phyloP scores from a whole-genome alignment of 2,329 filamentous ascomycete genomes.

The Pseudocercospora vitis region DNA sequence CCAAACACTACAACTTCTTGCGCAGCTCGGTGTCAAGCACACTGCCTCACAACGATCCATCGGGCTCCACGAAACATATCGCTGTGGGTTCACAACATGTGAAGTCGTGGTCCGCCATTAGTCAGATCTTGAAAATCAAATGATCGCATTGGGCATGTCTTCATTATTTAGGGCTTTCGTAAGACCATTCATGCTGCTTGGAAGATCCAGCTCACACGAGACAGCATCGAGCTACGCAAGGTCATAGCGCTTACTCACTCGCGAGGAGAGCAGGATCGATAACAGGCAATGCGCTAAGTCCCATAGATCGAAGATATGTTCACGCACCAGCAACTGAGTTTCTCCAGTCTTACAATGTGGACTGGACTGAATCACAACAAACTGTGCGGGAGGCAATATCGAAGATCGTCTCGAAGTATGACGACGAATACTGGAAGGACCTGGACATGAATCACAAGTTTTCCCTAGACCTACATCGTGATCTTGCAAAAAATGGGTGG shows the following conservation, averaged over 20 bases:
- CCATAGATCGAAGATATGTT: background rate
- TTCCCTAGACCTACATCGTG: conserved; percentile 44
- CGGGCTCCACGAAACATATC: too few relatives aligned
- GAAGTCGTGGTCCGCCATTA: too few relatives aligned
- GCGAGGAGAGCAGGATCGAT: too few relatives aligned
- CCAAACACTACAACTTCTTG: too few relatives aligned
- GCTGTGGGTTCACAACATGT: too few relatives aligned
- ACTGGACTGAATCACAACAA: conserved; percentile 44
- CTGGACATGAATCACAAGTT: conserved; percentile 46
- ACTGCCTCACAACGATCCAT: too few relatives aligned
- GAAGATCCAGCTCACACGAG: background rate
- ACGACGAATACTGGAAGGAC: conserved; percentile 46
- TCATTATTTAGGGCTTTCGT: background rate
- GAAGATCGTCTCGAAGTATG: conserved; percentile 46
- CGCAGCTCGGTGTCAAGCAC: too few relatives aligned
- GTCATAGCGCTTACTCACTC: background rate
- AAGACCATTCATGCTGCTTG: background rate
- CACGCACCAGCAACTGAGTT: conserved; percentile 33
- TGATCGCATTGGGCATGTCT: conserved; percentile 2
- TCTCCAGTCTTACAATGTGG: conserved; percentile 35
- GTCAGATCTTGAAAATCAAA: too few relatives aligned
- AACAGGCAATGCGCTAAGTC: background rate
- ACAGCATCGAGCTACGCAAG: background rate
- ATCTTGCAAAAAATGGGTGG: conserved; percentile 46
- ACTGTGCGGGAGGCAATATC: conserved; percentile 47